Evolutionary conservation across 495 filamentous ascomycete genomes (phyloP).

Genomic region (Thermochaetoides thermophila): DNA sequence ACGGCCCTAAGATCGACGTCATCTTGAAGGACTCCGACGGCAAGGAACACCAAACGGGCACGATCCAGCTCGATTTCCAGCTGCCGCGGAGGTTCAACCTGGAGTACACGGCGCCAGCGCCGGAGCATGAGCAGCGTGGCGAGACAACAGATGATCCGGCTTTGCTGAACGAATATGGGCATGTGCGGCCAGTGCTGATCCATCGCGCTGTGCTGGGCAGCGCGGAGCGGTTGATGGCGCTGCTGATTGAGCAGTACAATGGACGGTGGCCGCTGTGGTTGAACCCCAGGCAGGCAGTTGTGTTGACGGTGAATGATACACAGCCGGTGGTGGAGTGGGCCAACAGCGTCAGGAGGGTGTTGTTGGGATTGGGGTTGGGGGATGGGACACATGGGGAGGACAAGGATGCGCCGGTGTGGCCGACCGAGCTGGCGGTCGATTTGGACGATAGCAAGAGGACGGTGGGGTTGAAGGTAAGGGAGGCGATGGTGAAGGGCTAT

Average conservation of each 20-base stretch:
- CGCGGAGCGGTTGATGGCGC: conserved; percentile 71
- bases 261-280: conserved; percentile 88
- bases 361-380: too few relatives aligned
- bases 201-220: conserved; percentile 83
- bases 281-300: conserved; percentile 64
- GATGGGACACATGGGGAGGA: too few relatives aligned
- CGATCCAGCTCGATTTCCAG: conserved; percentile 89
- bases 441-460: conserved; percentile 49
- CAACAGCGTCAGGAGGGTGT: conserved; percentile 26
- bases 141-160: conserved; percentile 28
- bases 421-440: conserved; percentile 51
- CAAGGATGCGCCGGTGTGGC: conserved; percentile 21
- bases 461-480: conserved; percentile 51
- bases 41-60: conserved; percentile 84
- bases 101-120: conserved; percentile 63
- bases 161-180: conserved; percentile 30
- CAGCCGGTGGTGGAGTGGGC: conserved; percentile 45
- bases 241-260: conserved; percentile 72
- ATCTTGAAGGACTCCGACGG: conserved; percentile 69
- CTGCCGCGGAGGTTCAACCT: conserved; percentile 71
- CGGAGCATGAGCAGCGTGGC: conserved; percentile 46
- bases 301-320: conserved; percentile 60
- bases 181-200: conserved; percentile 65
- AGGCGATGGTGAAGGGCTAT: conserved; percentile 61
- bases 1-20: conserved; percentile 91